Evolutionary conservation across 768 basidiomycete genomes (phyloP).

Genomic region (Coprinellus micaceus): DNA sequence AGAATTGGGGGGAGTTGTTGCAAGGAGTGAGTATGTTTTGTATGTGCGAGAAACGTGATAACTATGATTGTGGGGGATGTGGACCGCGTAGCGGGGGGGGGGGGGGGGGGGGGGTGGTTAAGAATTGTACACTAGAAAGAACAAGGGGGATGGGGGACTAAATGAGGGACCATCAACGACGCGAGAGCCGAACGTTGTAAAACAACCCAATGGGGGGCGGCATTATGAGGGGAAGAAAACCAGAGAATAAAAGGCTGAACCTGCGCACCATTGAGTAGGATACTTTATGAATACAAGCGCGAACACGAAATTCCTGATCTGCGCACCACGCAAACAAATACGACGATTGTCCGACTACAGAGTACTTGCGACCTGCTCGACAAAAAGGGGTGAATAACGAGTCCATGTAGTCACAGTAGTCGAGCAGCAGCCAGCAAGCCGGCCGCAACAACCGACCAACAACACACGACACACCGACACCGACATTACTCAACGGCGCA

Average conservation of each 20-base stretch:
- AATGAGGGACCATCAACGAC: slow-evolving; percentile 1
- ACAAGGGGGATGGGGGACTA: neutral
- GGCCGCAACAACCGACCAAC: no score
- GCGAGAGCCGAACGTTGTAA: no score
- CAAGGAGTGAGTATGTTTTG: slow-evolving; percentile 21
- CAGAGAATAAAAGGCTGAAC: slow-evolving; percentile 19
- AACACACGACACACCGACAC: neutral
- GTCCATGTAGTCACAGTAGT: slow-evolving; percentile 17
- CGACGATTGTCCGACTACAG: slow-evolving; percentile 1
- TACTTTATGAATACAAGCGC: slow-evolving; percentile 56
- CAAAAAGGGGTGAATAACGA: slow-evolving; percentile 5
- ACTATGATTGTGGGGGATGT: slow-evolving; percentile 6
- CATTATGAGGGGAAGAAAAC: slow-evolving; percentile 13
- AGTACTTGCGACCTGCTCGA: slow-evolving; percentile 9
- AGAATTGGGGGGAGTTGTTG: slow-evolving; percentile 17
- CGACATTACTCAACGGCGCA: slow-evolving; percentile 50
- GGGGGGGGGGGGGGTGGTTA: slow-evolving; percentile 1
- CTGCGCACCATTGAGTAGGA: slow-evolving; percentile 31
- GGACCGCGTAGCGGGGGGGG: slow-evolving; percentile 3
- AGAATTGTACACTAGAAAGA: neutral
- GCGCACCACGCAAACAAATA: slow-evolving; percentile 23
- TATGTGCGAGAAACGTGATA: slow-evolving; percentile 12
- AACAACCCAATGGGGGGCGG: slow-evolving; percentile 14
- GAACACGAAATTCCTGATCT: slow-evolving; percentile 34
- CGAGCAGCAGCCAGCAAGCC: no score